phyloP scores from a whole-genome alignment of 192 early-diverging fungal genomes.

The Phlyctochytrium arcticum region DNA sequence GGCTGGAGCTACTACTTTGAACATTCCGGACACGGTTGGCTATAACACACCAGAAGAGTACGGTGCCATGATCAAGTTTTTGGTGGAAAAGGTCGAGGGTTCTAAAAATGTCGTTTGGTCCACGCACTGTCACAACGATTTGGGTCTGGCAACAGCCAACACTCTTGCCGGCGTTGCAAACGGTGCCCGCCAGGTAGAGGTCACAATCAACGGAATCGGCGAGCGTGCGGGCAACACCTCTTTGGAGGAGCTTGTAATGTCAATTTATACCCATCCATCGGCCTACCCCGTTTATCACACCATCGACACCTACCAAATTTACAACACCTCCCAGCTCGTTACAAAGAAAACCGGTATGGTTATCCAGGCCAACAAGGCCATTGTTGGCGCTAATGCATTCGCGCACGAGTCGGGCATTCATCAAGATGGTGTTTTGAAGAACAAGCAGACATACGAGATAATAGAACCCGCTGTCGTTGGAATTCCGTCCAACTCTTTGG shows the following conservation, averaged over 20 bases:
- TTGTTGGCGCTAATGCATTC: conserved; percentile 96
- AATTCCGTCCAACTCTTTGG: conserved; percentile 75
- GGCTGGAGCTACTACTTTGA: conserved; percentile 91
- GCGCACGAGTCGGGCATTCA: conserved; percentile 98
- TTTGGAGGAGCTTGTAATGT: conserved; percentile 94
- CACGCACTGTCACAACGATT: conserved; percentile 98
- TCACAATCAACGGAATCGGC: conserved; percentile 97
- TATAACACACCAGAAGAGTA: conserved; percentile 92
- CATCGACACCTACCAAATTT: conserved; percentile 85
- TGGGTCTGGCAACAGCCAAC: conserved; percentile 95
- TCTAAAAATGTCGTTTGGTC: conserved; percentile 76
- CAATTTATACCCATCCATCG: conserved; percentile 86
- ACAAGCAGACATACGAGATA: conserved; percentile 95
- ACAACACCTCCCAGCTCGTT: conserved; percentile 84
- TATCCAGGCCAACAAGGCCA: conserved; percentile 98
- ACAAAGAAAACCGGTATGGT: conserved; percentile 85
- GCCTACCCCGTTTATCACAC: conserved; percentile 86
- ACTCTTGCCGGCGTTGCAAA: conserved; percentile 84
- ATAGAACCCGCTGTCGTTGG: conserved; percentile 91
- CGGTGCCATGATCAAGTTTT: conserved; percentile 78
- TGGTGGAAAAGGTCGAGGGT: conserved; percentile 70
- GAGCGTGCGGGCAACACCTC: conserved; percentile 98
- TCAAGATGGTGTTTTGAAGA: conserved; percentile 96
- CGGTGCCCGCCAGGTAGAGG: conserved; percentile 94
- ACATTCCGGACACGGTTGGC: conserved; percentile 98